These are phyloP conservation scores for Caryopteris hybrid DNA, from an alignment of 305 asterid species.

Conservation along the genomic window DNA sequence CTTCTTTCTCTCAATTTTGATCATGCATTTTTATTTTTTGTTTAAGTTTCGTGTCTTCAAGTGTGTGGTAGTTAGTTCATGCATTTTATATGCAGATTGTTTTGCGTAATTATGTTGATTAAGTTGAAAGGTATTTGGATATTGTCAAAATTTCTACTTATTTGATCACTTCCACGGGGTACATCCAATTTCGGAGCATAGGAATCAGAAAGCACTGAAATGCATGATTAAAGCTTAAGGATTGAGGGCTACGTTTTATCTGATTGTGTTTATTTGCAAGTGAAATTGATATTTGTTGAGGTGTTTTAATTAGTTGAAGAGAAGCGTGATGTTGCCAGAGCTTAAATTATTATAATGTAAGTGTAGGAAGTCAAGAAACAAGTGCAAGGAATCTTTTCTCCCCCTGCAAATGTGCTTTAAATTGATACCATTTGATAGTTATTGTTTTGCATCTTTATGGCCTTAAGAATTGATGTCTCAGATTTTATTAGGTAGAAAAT, in stretches of 20 bases:
- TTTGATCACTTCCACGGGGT: conserved; percentile 7
- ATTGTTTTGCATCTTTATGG: background rate
- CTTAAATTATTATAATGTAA: background rate
- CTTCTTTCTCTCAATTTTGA: conserved; percentile 7
- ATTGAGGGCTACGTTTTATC: background rate
- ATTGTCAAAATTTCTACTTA: background rate
- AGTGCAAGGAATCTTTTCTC: background rate
- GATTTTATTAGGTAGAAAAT: background rate
- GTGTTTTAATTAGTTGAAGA: background rate
- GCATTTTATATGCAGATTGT: background rate
- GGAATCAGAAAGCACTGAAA: background rate
- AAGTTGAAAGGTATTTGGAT: background rate
- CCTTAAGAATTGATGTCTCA: background rate
- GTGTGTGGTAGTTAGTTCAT: background rate
- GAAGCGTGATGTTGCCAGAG: background rate
- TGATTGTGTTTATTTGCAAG: background rate
- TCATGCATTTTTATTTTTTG: background rate
- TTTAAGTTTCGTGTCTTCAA: background rate
- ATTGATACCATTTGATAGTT: background rate
- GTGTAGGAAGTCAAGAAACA: conserved; percentile 5
- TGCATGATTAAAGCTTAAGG: background rate
- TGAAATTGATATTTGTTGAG: conserved; percentile 7
- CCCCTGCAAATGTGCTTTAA: background rate
- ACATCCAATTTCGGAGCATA: background rate
- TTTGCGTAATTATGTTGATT: background rate